These are phyloP conservation scores for Colletotrichum caudatum DNA, from an alignment of 2,329 filamentous ascomycete genomes.

Conservation along the genomic window DNA sequence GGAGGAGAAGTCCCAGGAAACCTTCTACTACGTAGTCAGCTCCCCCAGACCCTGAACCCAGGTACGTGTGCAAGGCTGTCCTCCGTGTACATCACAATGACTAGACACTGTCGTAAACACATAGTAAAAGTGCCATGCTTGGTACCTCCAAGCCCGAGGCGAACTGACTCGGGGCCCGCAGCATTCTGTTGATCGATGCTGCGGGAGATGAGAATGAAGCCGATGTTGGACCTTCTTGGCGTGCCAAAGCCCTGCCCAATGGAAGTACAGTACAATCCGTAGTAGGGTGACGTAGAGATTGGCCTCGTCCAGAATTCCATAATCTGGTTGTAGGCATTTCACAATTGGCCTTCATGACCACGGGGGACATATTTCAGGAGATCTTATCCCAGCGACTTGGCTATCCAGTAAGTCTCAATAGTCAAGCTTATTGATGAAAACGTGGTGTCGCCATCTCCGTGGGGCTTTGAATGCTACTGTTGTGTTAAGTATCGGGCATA, in stretches of 20 bases:
- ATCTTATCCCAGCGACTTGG: conserved; percentile 14
- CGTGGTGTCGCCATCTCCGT: conserved; percentile 10
- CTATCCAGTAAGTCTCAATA: conserved; percentile 4
- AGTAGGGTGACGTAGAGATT: conserved; percentile 22
- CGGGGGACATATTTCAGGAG: background rate
- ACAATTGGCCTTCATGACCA: background rate
- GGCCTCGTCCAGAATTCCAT: background rate
- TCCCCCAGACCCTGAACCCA: background rate
- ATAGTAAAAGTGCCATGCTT: no score
- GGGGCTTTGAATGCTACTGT: no score
- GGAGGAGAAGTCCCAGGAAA: conserved; percentile 12
- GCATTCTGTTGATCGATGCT: conserved; percentile 21
- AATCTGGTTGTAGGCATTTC: background rate
- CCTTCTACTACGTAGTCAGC: background rate
- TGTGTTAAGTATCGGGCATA: no score
- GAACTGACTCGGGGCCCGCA: conserved; percentile 27
- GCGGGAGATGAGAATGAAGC: conserved; percentile 26
- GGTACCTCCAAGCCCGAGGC: conserved; percentile 1
- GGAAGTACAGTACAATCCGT: background rate
- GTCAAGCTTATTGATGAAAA: conserved; percentile 15
- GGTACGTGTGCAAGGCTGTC: no score
- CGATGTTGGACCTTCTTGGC: conserved; percentile 31
- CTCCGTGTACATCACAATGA: no score
- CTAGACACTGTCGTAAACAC: no score
- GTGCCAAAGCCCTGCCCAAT: conserved; percentile 4